Evolutionary conservation across 2,329 filamentous ascomycete genomes (phyloP).

Genomic region (Clathrospora elynae): DNA sequence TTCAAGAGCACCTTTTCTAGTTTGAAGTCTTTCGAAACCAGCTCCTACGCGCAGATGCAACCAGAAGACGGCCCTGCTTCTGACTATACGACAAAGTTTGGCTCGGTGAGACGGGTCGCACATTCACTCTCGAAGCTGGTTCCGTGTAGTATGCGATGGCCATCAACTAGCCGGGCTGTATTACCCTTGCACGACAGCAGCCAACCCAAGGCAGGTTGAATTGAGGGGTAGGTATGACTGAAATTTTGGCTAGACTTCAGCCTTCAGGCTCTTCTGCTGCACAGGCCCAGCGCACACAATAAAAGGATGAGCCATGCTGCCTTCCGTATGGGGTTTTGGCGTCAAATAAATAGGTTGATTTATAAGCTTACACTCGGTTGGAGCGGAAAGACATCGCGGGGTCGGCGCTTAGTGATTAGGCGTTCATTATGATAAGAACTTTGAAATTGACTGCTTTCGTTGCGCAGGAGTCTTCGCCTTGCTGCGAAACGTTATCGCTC

Average conservation of each 20-base stretch:
- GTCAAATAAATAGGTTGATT: no score
- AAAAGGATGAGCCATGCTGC: no score
- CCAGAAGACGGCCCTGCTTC: background rate
- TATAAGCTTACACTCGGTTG: background rate
- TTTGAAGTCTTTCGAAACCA: background rate
- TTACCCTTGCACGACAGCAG: slow-evolving; percentile 3
- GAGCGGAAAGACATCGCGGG: background rate
- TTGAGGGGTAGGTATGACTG: background rate
- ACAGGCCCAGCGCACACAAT: no score
- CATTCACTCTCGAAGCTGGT: background rate
- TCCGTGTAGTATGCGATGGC: background rate
- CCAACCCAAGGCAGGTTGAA: background rate
- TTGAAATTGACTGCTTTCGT: background rate
- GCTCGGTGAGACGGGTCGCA: background rate
- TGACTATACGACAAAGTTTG: background rate
- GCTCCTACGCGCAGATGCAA: background rate
- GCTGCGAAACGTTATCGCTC: no score
- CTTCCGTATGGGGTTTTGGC: no score
- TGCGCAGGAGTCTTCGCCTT: no score
- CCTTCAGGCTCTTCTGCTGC: no score
- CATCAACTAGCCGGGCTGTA: background rate
- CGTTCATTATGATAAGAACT: slow-evolving; percentile 4
- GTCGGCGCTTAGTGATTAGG: slow-evolving; percentile 7
- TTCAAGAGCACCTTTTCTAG: background rate
- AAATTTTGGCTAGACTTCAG: no score